Percentiles rank a stretch among this genome's conserved stretches.
These are phyloP conservation scores for Testicularia cyperi DNA, from an alignment of 1,284 basidiomycete species.

Conservation along the genomic window DNA sequence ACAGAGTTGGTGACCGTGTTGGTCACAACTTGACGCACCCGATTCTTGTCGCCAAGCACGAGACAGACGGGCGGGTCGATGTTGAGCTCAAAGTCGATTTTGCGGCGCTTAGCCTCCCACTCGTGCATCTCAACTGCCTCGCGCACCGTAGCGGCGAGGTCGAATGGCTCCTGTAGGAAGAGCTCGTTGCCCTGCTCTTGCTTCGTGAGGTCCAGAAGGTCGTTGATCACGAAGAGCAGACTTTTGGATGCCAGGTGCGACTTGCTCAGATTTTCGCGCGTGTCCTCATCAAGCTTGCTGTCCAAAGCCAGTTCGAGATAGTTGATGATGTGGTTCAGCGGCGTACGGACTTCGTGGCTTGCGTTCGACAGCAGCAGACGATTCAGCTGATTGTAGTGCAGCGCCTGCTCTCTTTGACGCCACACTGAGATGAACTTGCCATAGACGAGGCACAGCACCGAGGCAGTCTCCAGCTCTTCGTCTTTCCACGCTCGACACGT, in stretches of 20 bases:
- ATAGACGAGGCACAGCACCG: slow-evolving; percentile 79
- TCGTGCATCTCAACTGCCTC: slow-evolving; percentile 69
- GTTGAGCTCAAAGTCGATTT: slow-evolving; percentile 69
- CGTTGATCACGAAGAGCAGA: slow-evolving; percentile 69
- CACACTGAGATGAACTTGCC: slow-evolving; percentile 85
- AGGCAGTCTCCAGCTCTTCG: slow-evolving; percentile 82
- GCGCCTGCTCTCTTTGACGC: slow-evolving; percentile 78
- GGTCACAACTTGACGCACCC: slow-evolving; percentile 77
- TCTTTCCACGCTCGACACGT: slow-evolving; percentile 77
- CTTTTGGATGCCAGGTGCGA: slow-evolving; percentile 81
- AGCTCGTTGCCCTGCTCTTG: slow-evolving; percentile 79
- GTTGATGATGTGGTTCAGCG: slow-evolving; percentile 64
- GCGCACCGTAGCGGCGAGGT: slow-evolving; percentile 70
- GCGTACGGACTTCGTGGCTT: slow-evolving; percentile 73
- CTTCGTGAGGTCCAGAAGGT: slow-evolving; percentile 78
- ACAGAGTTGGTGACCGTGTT: slow-evolving; percentile 80
- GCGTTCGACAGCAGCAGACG: slow-evolving; percentile 82
- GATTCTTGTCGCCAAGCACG: slow-evolving; percentile 66
- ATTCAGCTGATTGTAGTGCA: slow-evolving; percentile 76
- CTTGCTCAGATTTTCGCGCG: slow-evolving; percentile 74
- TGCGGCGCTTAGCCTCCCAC: slow-evolving; percentile 72
- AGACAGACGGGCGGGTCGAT: slow-evolving; percentile 64
- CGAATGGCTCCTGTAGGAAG: slow-evolving; percentile 78
- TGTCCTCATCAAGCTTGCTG: slow-evolving; percentile 75
- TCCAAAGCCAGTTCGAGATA: slow-evolving; percentile 80